These are phyloP conservation scores for Fragilaria radians DNA, from an alignment of 108 stramenopile genomes.

Conservation along the genomic window DNA sequence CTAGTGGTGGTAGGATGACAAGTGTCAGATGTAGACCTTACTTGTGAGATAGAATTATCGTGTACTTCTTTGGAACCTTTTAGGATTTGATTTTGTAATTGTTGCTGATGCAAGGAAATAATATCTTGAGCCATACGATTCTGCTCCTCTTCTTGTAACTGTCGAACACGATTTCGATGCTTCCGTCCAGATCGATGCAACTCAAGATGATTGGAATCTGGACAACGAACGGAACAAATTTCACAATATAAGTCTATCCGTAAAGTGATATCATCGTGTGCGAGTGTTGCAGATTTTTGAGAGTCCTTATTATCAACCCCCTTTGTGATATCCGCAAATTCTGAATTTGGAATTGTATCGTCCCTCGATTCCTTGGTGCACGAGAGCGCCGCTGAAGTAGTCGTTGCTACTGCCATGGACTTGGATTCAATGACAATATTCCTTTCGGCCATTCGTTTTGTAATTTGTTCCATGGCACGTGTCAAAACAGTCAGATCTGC, in stretches of 20 bases:
- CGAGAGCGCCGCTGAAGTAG: too few relatives aligned
- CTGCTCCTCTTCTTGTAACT: constrained; percentile 54
- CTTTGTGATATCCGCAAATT: not conserved
- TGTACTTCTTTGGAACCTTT: constrained; percentile 4
- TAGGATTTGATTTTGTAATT: constrained; percentile 27
- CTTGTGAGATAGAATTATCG: not conserved
- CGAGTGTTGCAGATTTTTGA: constrained; percentile 1
- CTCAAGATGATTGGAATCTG: constrained; percentile 49
- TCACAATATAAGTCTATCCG: constrained; percentile 38
- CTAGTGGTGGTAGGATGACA: constrained; percentile 2
- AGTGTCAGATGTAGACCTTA: constrained; percentile 10
- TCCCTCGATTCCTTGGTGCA: not conserved
- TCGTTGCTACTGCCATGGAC: constrained; percentile 9
- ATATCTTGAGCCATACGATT: constrained; percentile 41
- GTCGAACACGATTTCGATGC: constrained; percentile 69
- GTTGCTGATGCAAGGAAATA: constrained; percentile 42
- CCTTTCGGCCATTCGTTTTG: not conserved
- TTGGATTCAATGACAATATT: constrained; percentile 9
- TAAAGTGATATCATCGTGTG: not conserved
- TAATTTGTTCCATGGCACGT: constrained; percentile 35
- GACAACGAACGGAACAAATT: constrained; percentile 55
- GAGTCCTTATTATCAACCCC: not conserved
- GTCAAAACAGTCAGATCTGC: constrained; percentile 30
- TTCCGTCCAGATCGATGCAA: constrained; percentile 74
- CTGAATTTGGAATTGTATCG: not conserved